Base-by-base conservation (phyloP, 164 flowering plant genomes). In the Cinnamomum micranthum region DNA sequence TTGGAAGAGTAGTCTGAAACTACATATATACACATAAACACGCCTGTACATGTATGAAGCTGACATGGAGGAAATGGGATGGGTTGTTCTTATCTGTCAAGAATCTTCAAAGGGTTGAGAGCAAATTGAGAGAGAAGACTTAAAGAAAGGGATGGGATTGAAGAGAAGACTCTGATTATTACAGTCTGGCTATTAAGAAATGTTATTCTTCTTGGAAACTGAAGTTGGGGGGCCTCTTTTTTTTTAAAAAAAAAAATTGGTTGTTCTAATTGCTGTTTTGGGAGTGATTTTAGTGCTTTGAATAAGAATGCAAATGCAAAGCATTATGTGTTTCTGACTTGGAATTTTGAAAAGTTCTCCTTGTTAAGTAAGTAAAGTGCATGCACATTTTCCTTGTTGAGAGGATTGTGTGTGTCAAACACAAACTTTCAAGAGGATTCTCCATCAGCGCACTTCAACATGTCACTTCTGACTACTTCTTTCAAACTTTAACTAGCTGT, bases 21-120 rank as follows among this genome's bases (percentile, higher is more conserved):
- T 73, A 47, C 64, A 13, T 69, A 65, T 74, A 13, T 69, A 65
- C 67, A 73, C 63, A 2, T n/a, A 59, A 58, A 73, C 25, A 41
- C 11, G 10, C 2, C 0, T 59, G 63, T 19, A 59, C 22, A 59
- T 17, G 9, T 14, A 59, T 59, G 22, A 15, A 59, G 63, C 19
- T 17, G 22, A 17, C 22, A 24, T 20, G 27, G 28, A 24, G 28
- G 22, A 17, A 24, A 64, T 12, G 28, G 67, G 22, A 22, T 24
- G 24, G 28, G 13, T 22, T 20, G 67, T 24, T 64, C 27, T 64
- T 22, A 64, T 24, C 67, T 64, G 67, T 22, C 67, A 64, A 64
- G 67, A 64, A n/a, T 64, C 67, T 64, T 64, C 28, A 24, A 24
- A 6, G 67, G 24, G 10, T n/a, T 1, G 13, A 64, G 19, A 19